These are phyloP conservation scores for Drosera spatulata DNA, from an alignment of 179 eudicot genomes.

Conservation along the genomic window DNA sequence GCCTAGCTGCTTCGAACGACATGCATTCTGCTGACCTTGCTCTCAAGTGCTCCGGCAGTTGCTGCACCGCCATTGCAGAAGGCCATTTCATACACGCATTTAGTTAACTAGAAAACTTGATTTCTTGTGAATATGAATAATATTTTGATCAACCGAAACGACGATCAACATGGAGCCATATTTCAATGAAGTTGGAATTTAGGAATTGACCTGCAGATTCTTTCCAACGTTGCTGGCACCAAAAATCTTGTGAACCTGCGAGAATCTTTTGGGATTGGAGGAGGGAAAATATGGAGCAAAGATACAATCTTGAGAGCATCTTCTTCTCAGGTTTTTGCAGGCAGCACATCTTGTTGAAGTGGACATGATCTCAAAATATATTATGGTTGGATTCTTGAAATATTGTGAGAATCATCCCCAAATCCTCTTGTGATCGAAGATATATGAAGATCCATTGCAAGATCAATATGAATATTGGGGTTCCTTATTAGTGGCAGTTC, in stretches of 20 bases:
- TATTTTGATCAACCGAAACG: not conserved
- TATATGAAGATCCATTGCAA: not conserved
- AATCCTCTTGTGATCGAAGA: not conserved
- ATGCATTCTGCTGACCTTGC: slow-evolving; percentile 32
- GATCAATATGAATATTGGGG: not conserved
- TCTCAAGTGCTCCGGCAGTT: slow-evolving; percentile 13
- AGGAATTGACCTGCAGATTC: slow-evolving; percentile 25
- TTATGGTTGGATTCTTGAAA: slow-evolving; percentile 8
- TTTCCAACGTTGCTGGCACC: slow-evolving; percentile 42
- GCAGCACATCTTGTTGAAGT: slow-evolving; percentile 42
- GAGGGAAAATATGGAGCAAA: slow-evolving; percentile 49
- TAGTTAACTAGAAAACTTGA: not conserved
- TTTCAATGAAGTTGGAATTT: not conserved
- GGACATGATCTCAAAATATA: slow-evolving; percentile 16
- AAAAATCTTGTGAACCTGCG: slow-evolving; percentile 37
- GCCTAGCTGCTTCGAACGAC: slow-evolving; percentile 22
- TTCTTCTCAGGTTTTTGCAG: slow-evolving; percentile 38
- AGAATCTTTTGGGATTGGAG: slow-evolving; percentile 29
- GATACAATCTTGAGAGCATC: slow-evolving; percentile 40
- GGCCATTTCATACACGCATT: not conserved
- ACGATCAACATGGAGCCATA: not conserved
- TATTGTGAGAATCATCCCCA: slow-evolving; percentile 2
- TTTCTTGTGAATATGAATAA: not conserved
- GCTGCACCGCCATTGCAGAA: slow-evolving; percentile 9
- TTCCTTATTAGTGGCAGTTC: slow-evolving; percentile 8